Conservation (phyloP, 2,329 filamentous ascomycete species). For the Alternaria sp. region DNA sequence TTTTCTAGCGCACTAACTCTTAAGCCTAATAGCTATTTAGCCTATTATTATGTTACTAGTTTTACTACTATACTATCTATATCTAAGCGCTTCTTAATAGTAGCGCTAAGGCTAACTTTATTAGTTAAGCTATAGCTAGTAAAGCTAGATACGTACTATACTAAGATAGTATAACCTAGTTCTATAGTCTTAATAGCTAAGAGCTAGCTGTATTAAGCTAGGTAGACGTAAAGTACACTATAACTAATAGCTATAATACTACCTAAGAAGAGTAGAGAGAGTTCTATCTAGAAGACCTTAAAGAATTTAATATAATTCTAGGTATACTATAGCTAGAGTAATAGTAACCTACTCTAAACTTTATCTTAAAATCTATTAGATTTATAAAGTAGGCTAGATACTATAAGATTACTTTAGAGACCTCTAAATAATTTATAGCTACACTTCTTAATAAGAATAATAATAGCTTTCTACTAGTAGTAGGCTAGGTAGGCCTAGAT, state of each 20-base stretch:
- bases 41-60: too few species aligned
- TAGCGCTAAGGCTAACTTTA: not conserved
- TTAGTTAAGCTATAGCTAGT: not conserved
- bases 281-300: not conserved
- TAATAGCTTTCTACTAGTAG: not conserved
- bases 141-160: not conserved
- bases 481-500: not conserved
- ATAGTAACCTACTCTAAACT: not conserved
- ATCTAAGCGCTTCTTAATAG: not conserved
- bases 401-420: too few species aligned
- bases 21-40: too few species aligned
- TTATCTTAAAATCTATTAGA: not conserved
- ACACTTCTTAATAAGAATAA: too few species aligned
- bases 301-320: not conserved
- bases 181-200: too few species aligned
- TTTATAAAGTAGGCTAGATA: not conserved
- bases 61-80: too few species aligned
- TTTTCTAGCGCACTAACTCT: too few species aligned
- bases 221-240: not conserved
- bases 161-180: too few species aligned
- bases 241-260: not conserved
- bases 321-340: not conserved
- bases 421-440: too few species aligned
- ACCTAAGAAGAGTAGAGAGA: not conserved
- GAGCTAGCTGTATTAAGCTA: too few species aligned